Conservation (phyloP, 2,329 filamentous ascomycete genomes). For the Graphiopsis chlorocephala region DNA sequence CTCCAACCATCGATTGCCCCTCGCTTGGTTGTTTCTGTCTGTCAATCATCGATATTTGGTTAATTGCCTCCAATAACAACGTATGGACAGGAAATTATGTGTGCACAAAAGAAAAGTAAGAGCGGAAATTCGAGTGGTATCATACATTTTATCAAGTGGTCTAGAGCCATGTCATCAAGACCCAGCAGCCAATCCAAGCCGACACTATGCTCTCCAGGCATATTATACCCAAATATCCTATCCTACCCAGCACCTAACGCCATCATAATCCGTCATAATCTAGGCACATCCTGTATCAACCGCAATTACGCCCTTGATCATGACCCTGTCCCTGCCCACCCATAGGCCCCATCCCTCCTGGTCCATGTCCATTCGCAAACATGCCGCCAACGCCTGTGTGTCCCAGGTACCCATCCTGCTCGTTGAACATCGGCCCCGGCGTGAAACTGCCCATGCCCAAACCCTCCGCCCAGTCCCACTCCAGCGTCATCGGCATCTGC, state of each 20-base stretch:
- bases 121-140: not conserved
- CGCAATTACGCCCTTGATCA: not conserved
- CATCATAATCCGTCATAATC: not conserved
- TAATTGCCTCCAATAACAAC: too few relatives aligned
- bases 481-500: constrained; percentile 92
- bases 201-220: not conserved
- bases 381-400: constrained; percentile 4
- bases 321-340: not conserved
- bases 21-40: not conserved
- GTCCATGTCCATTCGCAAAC: not conserved
- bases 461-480: constrained; percentile 73
- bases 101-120: too few relatives aligned
- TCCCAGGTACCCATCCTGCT: constrained; percentile 6
- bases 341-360: not conserved
- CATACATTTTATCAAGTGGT: not conserved
- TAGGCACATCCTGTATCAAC: not conserved
- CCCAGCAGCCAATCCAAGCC: not conserved
- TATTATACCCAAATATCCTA: not conserved
- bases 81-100: too few relatives aligned
- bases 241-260: not conserved
- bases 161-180: not conserved
- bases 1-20: not conserved
- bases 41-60: not conserved
- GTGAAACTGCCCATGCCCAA: constrained; percentile 33
- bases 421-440: constrained; percentile 25